Evolutionary conservation across 1,284 basidiomycete genomes (phyloP), one percentile per base, ranked within the genome.

Genomic region (Austroboletus sp.): DNA sequence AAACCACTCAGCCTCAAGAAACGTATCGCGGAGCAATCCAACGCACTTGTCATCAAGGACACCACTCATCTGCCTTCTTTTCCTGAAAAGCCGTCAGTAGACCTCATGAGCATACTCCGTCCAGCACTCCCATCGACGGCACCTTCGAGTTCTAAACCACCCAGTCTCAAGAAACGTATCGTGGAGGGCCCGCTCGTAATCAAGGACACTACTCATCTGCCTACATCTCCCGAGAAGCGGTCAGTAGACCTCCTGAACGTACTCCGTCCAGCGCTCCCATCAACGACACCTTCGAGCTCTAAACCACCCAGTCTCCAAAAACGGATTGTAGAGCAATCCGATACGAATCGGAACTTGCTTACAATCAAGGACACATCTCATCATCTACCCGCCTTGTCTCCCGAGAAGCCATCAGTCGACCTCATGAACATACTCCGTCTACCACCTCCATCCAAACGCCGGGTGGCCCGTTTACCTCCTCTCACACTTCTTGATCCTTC

Each of bases 371-470:
- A 50, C 17, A 34, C 58, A 51, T 25, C 52, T 56, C 47, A 45
- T 56, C 47, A 45, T 27, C 37, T 30, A 19, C 32, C 46, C 27
- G 39, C 23, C 50, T 52, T 26, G 44, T 55, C 51, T 21, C 47
- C 54, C 12, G 42, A 40, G 38, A 69, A 71, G 51, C 61, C 65
- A 0, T 53, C 69, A 8, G 67, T 72, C 17, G 63, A 77, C 46
- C 66, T 84, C 6, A 75, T 86, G 72, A 68, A 68, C 11, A 61
- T 84, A 13, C 63, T 85, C 27, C 71, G 71, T 17, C 76, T 74
- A 39, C 74, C 79, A 13, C 69, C 71, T 6, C 64, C 77, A 29
- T 50, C 69, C 36, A 56, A 70, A 52, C 56, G 69, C 56, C 58
- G 62, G 50, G 44, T 63, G 35, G 65, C 68, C 38, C 68, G 69